Percentiles rank a stretch among this genome's conserved stretches.
These are phyloP conservation scores for Hypoxylon sp. DNA, from an alignment of 2,329 filamentous ascomycete species.

Conservation along the genomic window DNA sequence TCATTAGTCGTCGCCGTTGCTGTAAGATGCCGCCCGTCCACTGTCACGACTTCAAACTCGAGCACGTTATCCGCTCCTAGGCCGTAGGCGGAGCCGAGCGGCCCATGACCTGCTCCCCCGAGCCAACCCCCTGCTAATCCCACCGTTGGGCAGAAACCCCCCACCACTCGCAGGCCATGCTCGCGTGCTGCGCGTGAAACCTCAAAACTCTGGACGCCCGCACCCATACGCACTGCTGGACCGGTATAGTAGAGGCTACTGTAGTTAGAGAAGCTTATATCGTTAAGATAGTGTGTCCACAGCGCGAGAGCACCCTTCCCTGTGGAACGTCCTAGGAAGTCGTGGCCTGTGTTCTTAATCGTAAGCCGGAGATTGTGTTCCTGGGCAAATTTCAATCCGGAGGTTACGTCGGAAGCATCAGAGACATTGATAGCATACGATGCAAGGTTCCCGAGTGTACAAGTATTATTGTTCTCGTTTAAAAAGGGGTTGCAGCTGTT, in stretches of 20 bases:
- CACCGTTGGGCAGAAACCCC: not conserved
- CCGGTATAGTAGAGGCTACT: not conserved
- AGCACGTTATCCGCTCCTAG: not conserved
- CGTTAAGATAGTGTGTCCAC: not conserved
- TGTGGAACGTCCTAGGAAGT: not conserved
- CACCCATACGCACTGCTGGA: not conserved
- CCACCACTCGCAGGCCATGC: not conserved
- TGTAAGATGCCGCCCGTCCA: not conserved
- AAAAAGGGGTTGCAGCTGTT: not conserved
- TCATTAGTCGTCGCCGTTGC: not conserved
- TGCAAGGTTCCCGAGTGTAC: not conserved
- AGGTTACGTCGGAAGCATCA: not conserved
- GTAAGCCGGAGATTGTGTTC: not conserved
- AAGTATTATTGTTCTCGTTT: not conserved
- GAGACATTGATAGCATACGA: not conserved
- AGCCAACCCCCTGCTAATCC: not conserved
- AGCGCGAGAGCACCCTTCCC: not conserved
- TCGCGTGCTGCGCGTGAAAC: not conserved
- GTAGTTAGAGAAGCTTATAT: not conserved
- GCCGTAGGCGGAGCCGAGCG: not conserved
- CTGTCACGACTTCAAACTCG: not conserved
- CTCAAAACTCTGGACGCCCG: not conserved
- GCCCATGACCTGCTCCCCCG: not conserved
- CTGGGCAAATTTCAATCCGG: not conserved
- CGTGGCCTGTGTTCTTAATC: constrained; percentile 2